Evolutionary conservation across 2,329 filamentous ascomycete genomes (phyloP).

Genomic region (Anthostomella pinea): DNA sequence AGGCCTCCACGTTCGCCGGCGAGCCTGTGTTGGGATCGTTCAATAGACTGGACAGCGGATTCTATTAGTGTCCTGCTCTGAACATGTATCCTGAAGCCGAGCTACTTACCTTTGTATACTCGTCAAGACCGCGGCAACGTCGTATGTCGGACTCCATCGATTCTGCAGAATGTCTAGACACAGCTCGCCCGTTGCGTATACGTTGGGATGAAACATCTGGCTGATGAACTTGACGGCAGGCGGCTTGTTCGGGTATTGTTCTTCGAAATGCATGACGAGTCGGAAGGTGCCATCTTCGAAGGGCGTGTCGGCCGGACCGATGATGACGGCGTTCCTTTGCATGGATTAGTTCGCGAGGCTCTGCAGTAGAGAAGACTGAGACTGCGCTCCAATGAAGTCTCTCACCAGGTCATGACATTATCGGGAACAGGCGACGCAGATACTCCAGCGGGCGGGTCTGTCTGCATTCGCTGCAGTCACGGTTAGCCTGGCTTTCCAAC

Average conservation of each 20-base stretch:
- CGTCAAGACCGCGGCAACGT: slow-evolving; percentile 93
- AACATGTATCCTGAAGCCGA: too few species aligned
- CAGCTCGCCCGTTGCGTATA: slow-evolving; percentile 94
- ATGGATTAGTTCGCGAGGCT: slow-evolving; percentile 25
- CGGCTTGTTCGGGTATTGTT: slow-evolving; percentile 98
- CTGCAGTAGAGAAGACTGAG: slow-evolving; percentile 8
- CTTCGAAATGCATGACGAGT: slow-evolving; percentile 98
- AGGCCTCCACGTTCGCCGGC: slow-evolving; percentile 95
- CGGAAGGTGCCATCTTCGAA: slow-evolving; percentile 98
- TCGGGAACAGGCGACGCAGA: slow-evolving; percentile 94
- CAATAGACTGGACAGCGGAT: slow-evolving; percentile 65
- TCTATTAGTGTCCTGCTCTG: too few species aligned
- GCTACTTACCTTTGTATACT: slow-evolving; percentile 89
- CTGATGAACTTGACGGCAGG: slow-evolving; percentile 98
- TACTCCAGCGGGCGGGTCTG: slow-evolving; percentile 92
- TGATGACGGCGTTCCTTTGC: slow-evolving; percentile 93
- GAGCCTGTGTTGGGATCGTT: slow-evolving; percentile 99
- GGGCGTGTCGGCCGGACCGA: slow-evolving; percentile 92
- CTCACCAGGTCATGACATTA: slow-evolving; percentile 94
- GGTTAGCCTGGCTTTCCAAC: slow-evolving; percentile 16
- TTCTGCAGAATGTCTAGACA: slow-evolving; percentile 98
- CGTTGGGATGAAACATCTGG: slow-evolving; percentile 99
- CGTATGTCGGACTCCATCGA: slow-evolving; percentile 97
- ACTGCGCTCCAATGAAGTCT: slow-evolving; percentile 5
- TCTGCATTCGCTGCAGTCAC: slow-evolving; percentile 84